phyloP scores from a whole-genome alignment of 2,329 filamentous ascomycete genomes.

The Apiospora pterosperma region DNA sequence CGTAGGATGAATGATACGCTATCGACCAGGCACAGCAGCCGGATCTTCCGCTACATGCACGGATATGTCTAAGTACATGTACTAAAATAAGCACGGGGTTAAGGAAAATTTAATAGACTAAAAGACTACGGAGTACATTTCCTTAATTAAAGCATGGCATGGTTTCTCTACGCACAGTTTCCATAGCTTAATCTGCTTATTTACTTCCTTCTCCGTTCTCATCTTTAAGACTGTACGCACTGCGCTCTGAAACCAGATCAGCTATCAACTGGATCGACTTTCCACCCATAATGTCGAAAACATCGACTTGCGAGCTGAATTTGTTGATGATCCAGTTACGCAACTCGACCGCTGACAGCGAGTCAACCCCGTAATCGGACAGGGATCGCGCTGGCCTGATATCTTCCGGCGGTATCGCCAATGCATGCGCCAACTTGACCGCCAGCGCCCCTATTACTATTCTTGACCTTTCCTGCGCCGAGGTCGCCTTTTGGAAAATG shows the following conservation, averaged over 20 bases:
- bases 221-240: too few relatives aligned
- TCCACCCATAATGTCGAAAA: conserved; percentile 37
- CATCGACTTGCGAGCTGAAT: conserved; percentile 29
- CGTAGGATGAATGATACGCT: conserved; percentile 1
- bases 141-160: too few relatives aligned
- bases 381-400: conserved; percentile 16
- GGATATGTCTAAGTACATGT: too few relatives aligned
- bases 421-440: conserved; percentile 23
- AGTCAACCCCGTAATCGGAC: conserved; percentile 9
- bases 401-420: conserved; percentile 6
- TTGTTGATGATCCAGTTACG: background rate
- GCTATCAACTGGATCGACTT: conserved; percentile 11
- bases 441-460: conserved; percentile 23
- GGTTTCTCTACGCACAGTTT: too few relatives aligned
- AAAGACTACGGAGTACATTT: too few relatives aligned
- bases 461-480: conserved; percentile 19
- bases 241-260: conserved; percentile 14
- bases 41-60: too few relatives aligned
- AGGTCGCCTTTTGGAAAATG: conserved; percentile 21
- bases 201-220: too few relatives aligned
- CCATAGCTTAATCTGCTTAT: too few relatives aligned
- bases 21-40: background rate
- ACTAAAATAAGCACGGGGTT: too few relatives aligned
- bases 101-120: too few relatives aligned
- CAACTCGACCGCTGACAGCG: background rate